Percentiles rank a stretch among this genome's conserved stretches.
phyloP scores from a whole-genome alignment of 2,329 filamentous ascomycete genomes.

The Lasiodiplodia sp. region DNA sequence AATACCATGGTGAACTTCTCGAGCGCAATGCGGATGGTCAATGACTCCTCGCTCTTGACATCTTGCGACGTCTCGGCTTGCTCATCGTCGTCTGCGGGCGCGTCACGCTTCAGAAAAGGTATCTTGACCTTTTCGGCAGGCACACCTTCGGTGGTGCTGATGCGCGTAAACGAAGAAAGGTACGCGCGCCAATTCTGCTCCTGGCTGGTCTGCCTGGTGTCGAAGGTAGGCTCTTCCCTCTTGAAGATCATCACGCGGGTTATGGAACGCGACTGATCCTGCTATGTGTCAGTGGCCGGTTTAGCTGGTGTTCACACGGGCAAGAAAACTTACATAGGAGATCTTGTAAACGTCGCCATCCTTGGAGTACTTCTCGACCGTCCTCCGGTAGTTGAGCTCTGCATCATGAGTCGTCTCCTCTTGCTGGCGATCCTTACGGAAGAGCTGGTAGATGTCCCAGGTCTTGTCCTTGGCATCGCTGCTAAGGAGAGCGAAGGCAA shows the following conservation, averaged over 20 bases:
- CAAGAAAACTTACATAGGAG: constrained; percentile 75
- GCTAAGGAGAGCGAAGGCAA: constrained; percentile 82
- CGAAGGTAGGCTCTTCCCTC: constrained; percentile 80
- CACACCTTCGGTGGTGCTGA: constrained; percentile 75
- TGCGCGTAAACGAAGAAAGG: constrained; percentile 86
- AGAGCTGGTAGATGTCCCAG: constrained; percentile 85
- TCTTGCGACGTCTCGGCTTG: constrained; percentile 40
- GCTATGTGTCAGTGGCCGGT: constrained; percentile 37
- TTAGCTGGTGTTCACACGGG: too few species aligned
- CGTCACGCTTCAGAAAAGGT: constrained; percentile 52
- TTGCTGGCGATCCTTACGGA: constrained; percentile 79
- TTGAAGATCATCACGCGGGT: constrained; percentile 84
- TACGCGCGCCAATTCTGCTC: constrained; percentile 89
- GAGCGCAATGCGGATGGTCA: constrained; percentile 54
- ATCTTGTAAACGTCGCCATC: constrained; percentile 92
- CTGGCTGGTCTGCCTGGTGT: constrained; percentile 71
- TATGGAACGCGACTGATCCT: constrained; percentile 69
- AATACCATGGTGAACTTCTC: constrained; percentile 54
- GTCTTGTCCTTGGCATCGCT: constrained; percentile 93
- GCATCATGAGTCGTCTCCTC: constrained; percentile 88
- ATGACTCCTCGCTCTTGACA: constrained; percentile 49
- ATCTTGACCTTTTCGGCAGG: constrained; percentile 42
- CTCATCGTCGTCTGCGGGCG: constrained; percentile 43
- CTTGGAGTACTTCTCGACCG: constrained; percentile 90
- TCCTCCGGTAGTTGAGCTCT: constrained; percentile 89